A percentile compares a stretch with the other conserved stretches of the same genome.
phyloP scores from a whole-genome alignment of 2,329 filamentous ascomycete genomes.

The Fusarium papillatum region DNA sequence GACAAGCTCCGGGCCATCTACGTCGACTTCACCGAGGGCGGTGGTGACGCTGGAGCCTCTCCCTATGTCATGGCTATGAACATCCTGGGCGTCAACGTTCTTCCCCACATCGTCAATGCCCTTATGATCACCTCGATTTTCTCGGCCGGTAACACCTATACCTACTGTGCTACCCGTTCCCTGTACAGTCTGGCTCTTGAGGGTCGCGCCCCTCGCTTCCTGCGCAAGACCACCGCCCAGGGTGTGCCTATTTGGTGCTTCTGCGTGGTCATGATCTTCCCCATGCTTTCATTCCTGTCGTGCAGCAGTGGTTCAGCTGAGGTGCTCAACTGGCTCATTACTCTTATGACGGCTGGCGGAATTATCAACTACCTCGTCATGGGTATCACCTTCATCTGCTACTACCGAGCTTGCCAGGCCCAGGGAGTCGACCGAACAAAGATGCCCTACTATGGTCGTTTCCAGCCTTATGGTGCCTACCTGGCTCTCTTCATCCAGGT shows the following conservation, averaged over 20 bases:
- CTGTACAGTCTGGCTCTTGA: slow-evolving; percentile 65
- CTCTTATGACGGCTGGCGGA: slow-evolving; percentile 68
- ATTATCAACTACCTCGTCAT: slow-evolving; percentile 74
- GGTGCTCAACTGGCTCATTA: slow-evolving; percentile 67
- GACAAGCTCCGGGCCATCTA: slow-evolving; percentile 65
- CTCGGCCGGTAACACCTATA: slow-evolving; percentile 65
- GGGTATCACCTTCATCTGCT: slow-evolving; percentile 59
- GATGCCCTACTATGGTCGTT: slow-evolving; percentile 69
- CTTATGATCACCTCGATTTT: slow-evolving; percentile 59
- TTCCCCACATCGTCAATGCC: slow-evolving; percentile 72
- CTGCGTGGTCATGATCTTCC: slow-evolving; percentile 65
- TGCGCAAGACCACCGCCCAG: slow-evolving; percentile 69
- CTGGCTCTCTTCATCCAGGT: slow-evolving; percentile 58
- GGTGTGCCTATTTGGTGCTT: slow-evolving; percentile 75
- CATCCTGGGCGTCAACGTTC: slow-evolving; percentile 64
- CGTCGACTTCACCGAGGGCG: slow-evolving; percentile 50
- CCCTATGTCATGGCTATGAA: slow-evolving; percentile 75
- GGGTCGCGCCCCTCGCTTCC: slow-evolving; percentile 63
- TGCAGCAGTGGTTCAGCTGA: slow-evolving; percentile 61
- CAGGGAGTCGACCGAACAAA: slow-evolving; percentile 65
- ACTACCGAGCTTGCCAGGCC: slow-evolving; percentile 65
- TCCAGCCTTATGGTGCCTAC: slow-evolving; percentile 71
- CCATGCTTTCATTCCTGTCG: slow-evolving; percentile 66
- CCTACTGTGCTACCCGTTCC: slow-evolving; percentile 64
- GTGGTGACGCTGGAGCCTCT: slow-evolving; percentile 66